Evolutionary conservation across 2,329 filamentous ascomycete species (phyloP).

Genomic region (Colletotrichum cuscutae): DNA sequence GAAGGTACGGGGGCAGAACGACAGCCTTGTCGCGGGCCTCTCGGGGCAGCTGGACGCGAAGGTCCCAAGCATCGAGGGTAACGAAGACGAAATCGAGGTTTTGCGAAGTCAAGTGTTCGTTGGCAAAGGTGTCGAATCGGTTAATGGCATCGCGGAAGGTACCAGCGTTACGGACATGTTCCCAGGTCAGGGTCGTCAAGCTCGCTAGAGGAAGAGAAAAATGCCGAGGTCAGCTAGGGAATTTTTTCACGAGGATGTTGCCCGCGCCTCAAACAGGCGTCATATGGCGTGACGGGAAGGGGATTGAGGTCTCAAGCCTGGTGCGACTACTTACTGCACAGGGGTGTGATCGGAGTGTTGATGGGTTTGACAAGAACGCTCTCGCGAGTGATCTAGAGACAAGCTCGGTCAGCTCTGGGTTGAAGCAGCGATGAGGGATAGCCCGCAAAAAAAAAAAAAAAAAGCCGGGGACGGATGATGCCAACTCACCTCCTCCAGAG

Average conservation of each 20-base stretch:
- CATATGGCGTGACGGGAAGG: conserved; percentile 24
- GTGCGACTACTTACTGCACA: conserved; percentile 85
- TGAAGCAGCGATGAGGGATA: conserved; percentile 26
- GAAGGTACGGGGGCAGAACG: conserved; percentile 93
- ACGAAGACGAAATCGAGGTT: conserved; percentile 98
- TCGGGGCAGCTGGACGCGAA: conserved; percentile 95
- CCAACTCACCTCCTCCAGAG: conserved; percentile 84
- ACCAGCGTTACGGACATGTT: conserved; percentile 96
- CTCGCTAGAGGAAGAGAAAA: conserved; percentile 71
- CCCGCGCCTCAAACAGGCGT: conserved; percentile 26
- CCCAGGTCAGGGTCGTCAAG: conserved; percentile 97
- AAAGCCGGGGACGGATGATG: conserved; percentile 24
- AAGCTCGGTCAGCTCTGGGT: conserved; percentile 34
- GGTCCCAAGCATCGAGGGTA: conserved; percentile 97
- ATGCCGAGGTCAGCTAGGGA: conserved; percentile 35
- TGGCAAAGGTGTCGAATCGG: conserved; percentile 92
- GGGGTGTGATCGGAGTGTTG: conserved; percentile 97
- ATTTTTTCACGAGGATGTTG: conserved; percentile 40
- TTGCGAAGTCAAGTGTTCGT: conserved; percentile 89
- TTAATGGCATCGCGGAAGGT: conserved; percentile 97
- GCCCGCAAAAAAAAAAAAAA: neutral
- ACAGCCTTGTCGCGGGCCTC: conserved; percentile 99
- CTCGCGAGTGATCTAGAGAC: conserved; percentile 84
- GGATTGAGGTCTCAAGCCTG: conserved; percentile 27
- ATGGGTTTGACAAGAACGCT: conserved; percentile 97